Evolutionary conservation across 106 monocot species (phyloP).

Genomic region (Dendrobium officinale): DNA sequence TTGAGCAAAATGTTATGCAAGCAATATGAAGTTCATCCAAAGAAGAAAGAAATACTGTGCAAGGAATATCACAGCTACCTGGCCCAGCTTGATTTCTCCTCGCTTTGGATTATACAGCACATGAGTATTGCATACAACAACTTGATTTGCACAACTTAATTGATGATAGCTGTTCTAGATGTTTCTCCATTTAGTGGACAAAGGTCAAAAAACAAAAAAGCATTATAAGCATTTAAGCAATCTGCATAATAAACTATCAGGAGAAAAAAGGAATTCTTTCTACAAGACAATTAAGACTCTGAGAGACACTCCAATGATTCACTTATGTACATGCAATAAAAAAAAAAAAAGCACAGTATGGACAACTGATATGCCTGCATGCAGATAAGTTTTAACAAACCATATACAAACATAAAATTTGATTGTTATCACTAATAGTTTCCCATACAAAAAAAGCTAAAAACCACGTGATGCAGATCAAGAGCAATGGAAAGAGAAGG

Average conservation of each 20-base stretch:
- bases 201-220: background rate
- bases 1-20: background rate
- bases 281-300: background rate
- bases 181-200: conserved; percentile 7
- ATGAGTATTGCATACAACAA: conserved; percentile 94
- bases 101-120: conserved; percentile 96
- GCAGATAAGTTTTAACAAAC: too few relatives aligned
- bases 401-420: too few relatives aligned
- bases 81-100: conserved; percentile 95
- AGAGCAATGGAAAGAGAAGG: background rate
- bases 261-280: background rate
- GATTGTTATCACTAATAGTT: too few relatives aligned
- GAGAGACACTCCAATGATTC: background rate
- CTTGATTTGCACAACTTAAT: conserved; percentile 36
- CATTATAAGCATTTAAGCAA: background rate
- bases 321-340: background rate
- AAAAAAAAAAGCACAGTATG: background rate
- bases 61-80: conserved; percentile 36
- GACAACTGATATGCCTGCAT: too few relatives aligned
- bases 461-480: background rate
- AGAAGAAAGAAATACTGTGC: background rate
- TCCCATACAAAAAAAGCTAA: background rate
- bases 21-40: background rate
- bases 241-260: background rate
- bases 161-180: conserved; percentile 30